phyloP scores from a whole-genome alignment of 2,329 filamentous ascomycete species.

The Epichloe baconii region DNA sequence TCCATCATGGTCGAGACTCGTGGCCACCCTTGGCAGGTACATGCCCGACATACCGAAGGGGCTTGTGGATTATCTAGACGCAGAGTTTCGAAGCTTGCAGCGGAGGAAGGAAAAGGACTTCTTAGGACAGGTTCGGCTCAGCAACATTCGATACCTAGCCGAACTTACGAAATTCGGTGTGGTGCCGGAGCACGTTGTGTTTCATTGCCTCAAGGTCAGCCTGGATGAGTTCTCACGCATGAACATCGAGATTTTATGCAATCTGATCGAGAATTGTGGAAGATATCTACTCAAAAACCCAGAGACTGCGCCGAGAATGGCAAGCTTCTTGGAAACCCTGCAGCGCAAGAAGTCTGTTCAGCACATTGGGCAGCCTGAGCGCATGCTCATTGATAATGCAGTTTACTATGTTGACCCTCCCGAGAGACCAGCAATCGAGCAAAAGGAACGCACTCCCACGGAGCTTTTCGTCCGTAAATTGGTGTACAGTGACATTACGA shows the following conservation, averaged over 20 bases:
- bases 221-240: conserved; percentile 95
- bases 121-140: conserved; percentile 79
- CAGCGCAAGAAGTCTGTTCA: conserved; percentile 93
- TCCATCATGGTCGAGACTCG: conserved; percentile 80
- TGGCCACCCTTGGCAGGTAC: conserved; percentile 86
- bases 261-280: conserved; percentile 90
- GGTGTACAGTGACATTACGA: conserved; percentile 86
- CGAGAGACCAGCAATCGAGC: conserved; percentile 82
- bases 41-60: conserved; percentile 90
- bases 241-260: conserved; percentile 98
- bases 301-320: conserved; percentile 87
- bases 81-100: conserved; percentile 92
- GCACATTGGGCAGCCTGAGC: conserved; percentile 87
- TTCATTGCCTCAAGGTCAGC: conserved; percentile 95
- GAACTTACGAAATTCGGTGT: conserved; percentile 97
- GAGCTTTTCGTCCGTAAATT: conserved; percentile 89
- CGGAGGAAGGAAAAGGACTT: conserved; percentile 97
- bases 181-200: conserved; percentile 96
- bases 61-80: conserved; percentile 82
- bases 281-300: conserved; percentile 85
- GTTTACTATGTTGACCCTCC: conserved; percentile 97
- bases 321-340: conserved; percentile 83
- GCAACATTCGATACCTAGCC: conserved; percentile 94
- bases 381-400: conserved; percentile 97
- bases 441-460: conserved; percentile 89